Percentiles rank a stretch among this genome's conserved stretches.
Conservation (phyloP, 257 asterid species). For the Scutellaria minor region DNA sequence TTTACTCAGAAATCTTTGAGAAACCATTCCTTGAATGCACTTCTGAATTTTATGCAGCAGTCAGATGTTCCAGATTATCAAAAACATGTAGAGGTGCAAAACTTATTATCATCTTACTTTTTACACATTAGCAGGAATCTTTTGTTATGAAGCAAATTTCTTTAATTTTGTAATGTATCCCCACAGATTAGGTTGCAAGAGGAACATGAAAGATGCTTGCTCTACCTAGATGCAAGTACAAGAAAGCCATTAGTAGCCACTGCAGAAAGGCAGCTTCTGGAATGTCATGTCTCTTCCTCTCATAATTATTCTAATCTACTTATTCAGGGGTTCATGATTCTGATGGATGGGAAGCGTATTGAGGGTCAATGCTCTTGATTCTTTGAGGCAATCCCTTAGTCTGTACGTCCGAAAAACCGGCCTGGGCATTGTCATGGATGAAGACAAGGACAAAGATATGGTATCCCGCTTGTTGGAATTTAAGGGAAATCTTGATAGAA, state of each 20-base stretch:
- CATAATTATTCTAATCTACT: constrained; percentile 29
- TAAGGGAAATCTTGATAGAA: constrained; percentile 82
- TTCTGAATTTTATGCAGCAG: constrained; percentile 94
- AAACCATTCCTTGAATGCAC: constrained; percentile 93
- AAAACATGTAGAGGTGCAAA: constrained; percentile 87
- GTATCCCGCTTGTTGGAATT: constrained; percentile 85
- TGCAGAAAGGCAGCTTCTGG: constrained; percentile 84
- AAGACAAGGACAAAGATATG: constrained; percentile 98
- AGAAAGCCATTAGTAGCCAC: constrained; percentile 86
- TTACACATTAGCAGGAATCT: no score
- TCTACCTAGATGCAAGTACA: constrained; percentile 78
- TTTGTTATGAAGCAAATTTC: no score
- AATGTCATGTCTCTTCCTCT: constrained; percentile 65
- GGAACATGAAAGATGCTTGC: constrained; percentile 90
- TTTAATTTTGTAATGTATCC: neutral
- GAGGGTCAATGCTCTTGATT: constrained; percentile 88
- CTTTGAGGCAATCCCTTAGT: constrained; percentile 75
- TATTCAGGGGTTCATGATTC: constrained; percentile 74
- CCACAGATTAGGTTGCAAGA: constrained; percentile 90
- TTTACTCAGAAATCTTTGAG: constrained; percentile 90
- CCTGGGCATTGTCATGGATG: constrained; percentile 87
- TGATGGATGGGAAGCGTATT: constrained; percentile 90
- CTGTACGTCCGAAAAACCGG: constrained; percentile 89
- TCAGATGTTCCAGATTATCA: constrained; percentile 92
- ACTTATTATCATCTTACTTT: neutral